These are phyloP conservation scores for Kuraishia hungarica DNA, from an alignment of 805 yeast genomes.

Conservation along the genomic window DNA sequence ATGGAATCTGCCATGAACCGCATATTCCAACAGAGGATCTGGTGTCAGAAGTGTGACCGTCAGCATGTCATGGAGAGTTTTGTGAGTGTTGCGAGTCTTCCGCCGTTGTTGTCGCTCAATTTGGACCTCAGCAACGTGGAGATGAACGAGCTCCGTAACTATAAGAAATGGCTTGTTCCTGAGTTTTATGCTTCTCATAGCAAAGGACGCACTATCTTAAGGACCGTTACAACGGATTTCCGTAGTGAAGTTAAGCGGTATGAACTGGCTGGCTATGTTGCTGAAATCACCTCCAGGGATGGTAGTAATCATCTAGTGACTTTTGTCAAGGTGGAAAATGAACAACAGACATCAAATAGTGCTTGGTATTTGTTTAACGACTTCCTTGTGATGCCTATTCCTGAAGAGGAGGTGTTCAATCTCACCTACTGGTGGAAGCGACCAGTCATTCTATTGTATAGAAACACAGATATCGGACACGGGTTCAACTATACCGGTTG, in stretches of 20 bases:
- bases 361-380: constrained; percentile 86
- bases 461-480: constrained; percentile 33
- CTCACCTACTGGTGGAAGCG: constrained; percentile 73
- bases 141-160: constrained; percentile 38
- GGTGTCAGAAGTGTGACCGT: constrained; percentile 43
- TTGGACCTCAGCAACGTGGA: constrained; percentile 47
- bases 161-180: constrained; percentile 51
- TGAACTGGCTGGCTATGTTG: constrained; percentile 62
- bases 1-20: constrained; percentile 56
- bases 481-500: constrained; percentile 42
- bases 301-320: constrained; percentile 56
- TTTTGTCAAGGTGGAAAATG: constrained; percentile 37
- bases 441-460: constrained; percentile 66
- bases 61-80: constrained; percentile 48
- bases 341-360: constrained; percentile 8
- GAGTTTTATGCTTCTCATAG: constrained; percentile 43
- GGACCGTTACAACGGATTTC: constrained; percentile 20
- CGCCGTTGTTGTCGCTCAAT: constrained; percentile 59
- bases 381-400: constrained; percentile 71
- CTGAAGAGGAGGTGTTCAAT: constrained; percentile 72
- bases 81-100: constrained; percentile 38
- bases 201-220: constrained; percentile 28
- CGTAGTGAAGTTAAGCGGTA: constrained; percentile 29
- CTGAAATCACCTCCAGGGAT: constrained; percentile 50
- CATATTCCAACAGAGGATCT: constrained; percentile 36